Percentiles rank a stretch among this genome's conserved stretches.
Conservation (phyloP, 2,329 filamentous ascomycete genomes). For the Phaeoacremonium minimum region DNA sequence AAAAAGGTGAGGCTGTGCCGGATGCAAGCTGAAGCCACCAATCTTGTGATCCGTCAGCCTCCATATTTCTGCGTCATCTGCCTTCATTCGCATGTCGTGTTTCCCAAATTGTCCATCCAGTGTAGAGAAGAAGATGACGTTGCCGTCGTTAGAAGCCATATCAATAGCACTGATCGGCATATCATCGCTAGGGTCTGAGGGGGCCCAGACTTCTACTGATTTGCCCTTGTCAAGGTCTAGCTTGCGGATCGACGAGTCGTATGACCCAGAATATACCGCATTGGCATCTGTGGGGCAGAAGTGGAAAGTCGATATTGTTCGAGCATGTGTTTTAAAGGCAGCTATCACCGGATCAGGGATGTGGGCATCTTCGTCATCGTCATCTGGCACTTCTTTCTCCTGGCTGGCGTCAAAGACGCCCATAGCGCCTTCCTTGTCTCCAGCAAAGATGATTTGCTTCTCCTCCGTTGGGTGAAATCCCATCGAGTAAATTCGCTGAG, state of each 20-base stretch:
- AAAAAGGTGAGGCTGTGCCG: constrained; percentile 72
- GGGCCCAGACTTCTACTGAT: constrained; percentile 78
- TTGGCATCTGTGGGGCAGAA: constrained; percentile 72
- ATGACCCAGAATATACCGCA: constrained; percentile 78
- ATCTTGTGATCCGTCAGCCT: constrained; percentile 88
- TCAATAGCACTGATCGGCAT: constrained; percentile 81
- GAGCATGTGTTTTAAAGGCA: constrained; percentile 83
- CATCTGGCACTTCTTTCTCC: constrained; percentile 42
- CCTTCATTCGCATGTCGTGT: constrained; percentile 66
- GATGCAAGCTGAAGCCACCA: constrained; percentile 84
- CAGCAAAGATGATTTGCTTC: constrained; percentile 87
- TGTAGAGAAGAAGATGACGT: constrained; percentile 82
- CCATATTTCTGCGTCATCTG: constrained; percentile 63
- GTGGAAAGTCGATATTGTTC: constrained; percentile 82
- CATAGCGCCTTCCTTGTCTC: constrained; percentile 87
- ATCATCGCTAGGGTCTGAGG: constrained; percentile 64
- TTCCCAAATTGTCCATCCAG: constrained; percentile 76
- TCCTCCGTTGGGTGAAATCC: constrained; percentile 82
- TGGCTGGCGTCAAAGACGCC: constrained; percentile 90
- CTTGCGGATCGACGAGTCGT: constrained; percentile 87
- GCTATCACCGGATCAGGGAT: constrained; percentile 73
- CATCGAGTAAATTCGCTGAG: constrained; percentile 81
- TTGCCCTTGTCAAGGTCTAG: constrained; percentile 78
- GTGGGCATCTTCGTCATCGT: constrained; percentile 66
- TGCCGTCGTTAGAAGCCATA: constrained; percentile 64